Conservation (phyloP, 495 filamentous ascomycete genomes). For the Aspergillus nidulans region DNA sequence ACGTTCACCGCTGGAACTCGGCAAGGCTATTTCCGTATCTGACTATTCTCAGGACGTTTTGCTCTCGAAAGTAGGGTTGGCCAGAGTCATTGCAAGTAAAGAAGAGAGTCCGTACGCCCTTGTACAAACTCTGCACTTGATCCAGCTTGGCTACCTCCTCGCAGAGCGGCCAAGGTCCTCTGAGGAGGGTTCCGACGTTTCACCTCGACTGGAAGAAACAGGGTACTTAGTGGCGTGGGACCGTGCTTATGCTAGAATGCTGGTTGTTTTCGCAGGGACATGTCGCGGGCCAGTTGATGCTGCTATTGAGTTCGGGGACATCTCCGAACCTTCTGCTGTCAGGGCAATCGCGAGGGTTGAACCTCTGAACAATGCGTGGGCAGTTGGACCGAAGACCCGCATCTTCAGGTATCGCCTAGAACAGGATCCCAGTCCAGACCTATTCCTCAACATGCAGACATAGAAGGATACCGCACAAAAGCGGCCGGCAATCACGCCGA, state of each 20-base stretch:
- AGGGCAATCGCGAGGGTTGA: conserved; percentile 17
- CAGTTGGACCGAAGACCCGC: neutral
- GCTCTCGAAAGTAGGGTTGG: conserved; percentile 27
- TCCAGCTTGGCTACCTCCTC: conserved; percentile 36
- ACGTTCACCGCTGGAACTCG: conserved; percentile 29
- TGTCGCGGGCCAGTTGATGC: conserved; percentile 16
- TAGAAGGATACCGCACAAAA: neutral
- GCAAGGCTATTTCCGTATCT: neutral
- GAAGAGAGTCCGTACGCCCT: conserved; percentile 15
- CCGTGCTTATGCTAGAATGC: conserved; percentile 26
- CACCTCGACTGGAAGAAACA: conserved; percentile 24
- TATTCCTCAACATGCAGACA: neutral
- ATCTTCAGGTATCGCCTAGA: conserved; percentile 4
- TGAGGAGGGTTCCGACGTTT: neutral
- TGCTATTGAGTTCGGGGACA: conserved; percentile 1
- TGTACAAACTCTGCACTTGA: conserved; percentile 24
- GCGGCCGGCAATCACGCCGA: neutral
- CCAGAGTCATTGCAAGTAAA: conserved; percentile 21
- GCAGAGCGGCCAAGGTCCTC: conserved; percentile 5
- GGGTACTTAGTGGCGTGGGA: conserved; percentile 40
- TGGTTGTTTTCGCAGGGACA: conserved; percentile 28
- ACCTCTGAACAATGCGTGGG: neutral
- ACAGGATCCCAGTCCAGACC: conserved; percentile 8
- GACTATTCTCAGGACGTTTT: conserved; percentile 5
- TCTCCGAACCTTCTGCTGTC: conserved; percentile 15